A percentile compares a stretch with the other conserved stretches of the same genome.
These are phyloP conservation scores for Schoenoplectus tabernaemontani DNA, from an alignment of 202 grass and related monocot species.

Conservation along the genomic window DNA sequence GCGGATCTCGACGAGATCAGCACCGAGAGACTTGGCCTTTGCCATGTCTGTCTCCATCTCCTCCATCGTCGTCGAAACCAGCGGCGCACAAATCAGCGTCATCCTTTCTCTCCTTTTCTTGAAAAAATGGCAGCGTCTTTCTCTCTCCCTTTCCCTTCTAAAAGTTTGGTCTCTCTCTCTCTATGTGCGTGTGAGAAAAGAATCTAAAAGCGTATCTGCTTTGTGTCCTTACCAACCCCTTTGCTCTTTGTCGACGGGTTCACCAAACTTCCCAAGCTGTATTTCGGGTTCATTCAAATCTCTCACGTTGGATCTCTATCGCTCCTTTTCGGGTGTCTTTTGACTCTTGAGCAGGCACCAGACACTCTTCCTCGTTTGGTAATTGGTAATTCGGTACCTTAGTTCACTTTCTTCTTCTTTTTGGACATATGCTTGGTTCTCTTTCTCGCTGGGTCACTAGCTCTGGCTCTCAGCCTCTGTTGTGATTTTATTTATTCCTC, in stretches of 20 bases:
- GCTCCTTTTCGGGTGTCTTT: neutral
- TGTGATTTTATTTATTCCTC: neutral
- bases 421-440: no score
- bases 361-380: neutral
- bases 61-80: conserved; percentile 72
- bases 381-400: neutral
- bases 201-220: neutral
- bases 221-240: neutral
- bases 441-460: no score
- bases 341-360: neutral
- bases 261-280: neutral
- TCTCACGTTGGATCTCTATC: neutral
- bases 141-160: neutral
- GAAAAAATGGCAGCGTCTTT: neutral
- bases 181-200: neutral
- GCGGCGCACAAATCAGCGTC: conserved; percentile 81
- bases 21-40: conserved; percentile 44
- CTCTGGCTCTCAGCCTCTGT: no score
- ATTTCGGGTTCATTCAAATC: neutral
- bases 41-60: conserved; percentile 61
- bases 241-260: neutral
- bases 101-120: conserved; percentile 18
- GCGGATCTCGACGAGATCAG: conserved; percentile 85
- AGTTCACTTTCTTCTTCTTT: no score
- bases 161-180: conserved; percentile 4